Evolutionary conservation across 352 stramenopile species (phyloP).

Genomic region (Globisporangium barbulae): DNA sequence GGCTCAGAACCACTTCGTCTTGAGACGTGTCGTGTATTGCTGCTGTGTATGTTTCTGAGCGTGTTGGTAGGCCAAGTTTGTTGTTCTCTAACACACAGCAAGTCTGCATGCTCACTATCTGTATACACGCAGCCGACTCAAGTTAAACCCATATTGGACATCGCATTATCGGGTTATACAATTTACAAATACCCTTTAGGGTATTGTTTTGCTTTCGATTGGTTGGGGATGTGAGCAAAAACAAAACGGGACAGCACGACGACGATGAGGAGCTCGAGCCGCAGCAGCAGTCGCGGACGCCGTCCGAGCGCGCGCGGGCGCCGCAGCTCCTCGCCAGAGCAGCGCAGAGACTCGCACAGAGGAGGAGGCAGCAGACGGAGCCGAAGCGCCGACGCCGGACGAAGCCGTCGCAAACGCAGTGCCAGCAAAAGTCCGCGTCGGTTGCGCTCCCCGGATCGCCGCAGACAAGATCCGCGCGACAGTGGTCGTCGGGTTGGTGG

Average conservation of each 20-base stretch:
- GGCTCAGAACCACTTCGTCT: too few relatives aligned
- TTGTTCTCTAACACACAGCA: too few relatives aligned
- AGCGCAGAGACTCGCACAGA: not conserved
- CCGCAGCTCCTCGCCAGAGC: conserved; percentile 12
- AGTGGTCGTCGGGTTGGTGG: not conserved
- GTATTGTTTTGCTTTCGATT: not conserved
- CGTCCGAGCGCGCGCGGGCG: conserved; percentile 13
- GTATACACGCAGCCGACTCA: too few relatives aligned
- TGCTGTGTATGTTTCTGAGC: too few relatives aligned
- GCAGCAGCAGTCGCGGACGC: conserved; percentile 14
- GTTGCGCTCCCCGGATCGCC: conserved; percentile 14
- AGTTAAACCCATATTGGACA: too few relatives aligned
- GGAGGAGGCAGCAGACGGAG: conserved; percentile 18
- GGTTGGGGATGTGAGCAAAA: not conserved
- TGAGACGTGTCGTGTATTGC: too few relatives aligned
- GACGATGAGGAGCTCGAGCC: conserved; percentile 17
- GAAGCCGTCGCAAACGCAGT: conserved; percentile 17
- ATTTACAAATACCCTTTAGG: not conserved
- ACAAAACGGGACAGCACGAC: not conserved
- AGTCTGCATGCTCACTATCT: too few relatives aligned
- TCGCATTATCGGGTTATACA: too few relatives aligned
- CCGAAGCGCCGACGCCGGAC: conserved; percentile 22
- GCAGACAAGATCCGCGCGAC: conserved; percentile 5
- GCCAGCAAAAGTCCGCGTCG: conserved; percentile 19
- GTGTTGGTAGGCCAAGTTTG: too few relatives aligned